These are phyloP conservation scores for Durotheca rogersii DNA, from an alignment of 495 filamentous ascomycete genomes.

Conservation along the genomic window DNA sequence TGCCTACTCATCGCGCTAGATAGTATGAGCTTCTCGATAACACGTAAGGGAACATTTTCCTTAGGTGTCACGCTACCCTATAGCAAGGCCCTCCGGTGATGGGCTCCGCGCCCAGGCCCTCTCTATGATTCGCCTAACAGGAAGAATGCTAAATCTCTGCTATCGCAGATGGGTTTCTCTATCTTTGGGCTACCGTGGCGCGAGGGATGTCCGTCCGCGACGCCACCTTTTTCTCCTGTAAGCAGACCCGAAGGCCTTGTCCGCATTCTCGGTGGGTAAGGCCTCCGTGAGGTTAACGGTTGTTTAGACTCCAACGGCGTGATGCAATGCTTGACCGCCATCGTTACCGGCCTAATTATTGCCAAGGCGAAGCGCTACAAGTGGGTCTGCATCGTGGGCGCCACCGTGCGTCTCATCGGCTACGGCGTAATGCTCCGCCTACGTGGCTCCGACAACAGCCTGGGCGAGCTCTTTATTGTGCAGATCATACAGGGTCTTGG, in stretches of 20 bases:
- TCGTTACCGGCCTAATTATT: constrained; percentile 46
- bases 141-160: constrained; percentile 2
- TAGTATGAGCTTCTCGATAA: constrained; percentile 42
- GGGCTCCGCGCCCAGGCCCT: too few species aligned
- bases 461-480: constrained; percentile 48
- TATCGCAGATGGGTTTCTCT: constrained; percentile 46
- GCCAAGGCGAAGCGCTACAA: constrained; percentile 48
- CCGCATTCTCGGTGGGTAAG: neutral
- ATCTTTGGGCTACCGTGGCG: constrained; percentile 48
- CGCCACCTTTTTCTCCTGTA: constrained; percentile 47
- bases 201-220: constrained; percentile 43
- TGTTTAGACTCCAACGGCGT: constrained; percentile 44
- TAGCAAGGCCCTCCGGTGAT: too few species aligned
- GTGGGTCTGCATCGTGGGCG: constrained; percentile 45
- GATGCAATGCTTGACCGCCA: constrained; percentile 45
- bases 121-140: neutral
- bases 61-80: too few species aligned
- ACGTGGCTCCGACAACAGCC: constrained; percentile 46
- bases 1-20: constrained; percentile 43
- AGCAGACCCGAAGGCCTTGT: too few species aligned
- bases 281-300: neutral
- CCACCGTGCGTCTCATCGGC: constrained; percentile 45
- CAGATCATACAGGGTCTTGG: constrained; percentile 52
- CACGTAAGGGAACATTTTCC: too few species aligned
- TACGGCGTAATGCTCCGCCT: constrained; percentile 54